These are phyloP conservation scores for Suhomyces xylopsoci DNA, from an alignment of 805 yeast genomes.

Conservation along the genomic window DNA sequence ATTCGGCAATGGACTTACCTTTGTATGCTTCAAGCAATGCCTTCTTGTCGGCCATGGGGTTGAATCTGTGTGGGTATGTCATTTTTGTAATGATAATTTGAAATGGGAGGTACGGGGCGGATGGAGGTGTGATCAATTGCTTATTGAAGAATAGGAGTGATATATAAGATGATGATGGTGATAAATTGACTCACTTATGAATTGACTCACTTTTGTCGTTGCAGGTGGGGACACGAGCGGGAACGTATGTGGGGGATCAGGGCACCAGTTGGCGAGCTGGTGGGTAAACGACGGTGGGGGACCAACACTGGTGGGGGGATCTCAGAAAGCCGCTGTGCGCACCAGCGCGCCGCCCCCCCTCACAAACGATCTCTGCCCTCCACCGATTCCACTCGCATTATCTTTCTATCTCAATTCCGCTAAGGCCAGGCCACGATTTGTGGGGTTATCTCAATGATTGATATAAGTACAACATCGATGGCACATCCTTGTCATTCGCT, in stretches of 20 bases:
- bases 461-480: background rate
- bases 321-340: too few relatives aligned
- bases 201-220: too few relatives aligned
- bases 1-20: constrained; percentile 43
- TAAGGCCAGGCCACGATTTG: background rate
- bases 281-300: too few relatives aligned
- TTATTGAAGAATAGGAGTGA: background rate
- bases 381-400: background rate
- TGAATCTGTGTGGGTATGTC: constrained; percentile 11
- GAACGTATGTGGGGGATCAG: too few relatives aligned
- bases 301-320: too few relatives aligned
- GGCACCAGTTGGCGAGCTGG: too few relatives aligned
- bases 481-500: background rate
- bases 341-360: too few relatives aligned
- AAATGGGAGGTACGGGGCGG: too few relatives aligned
- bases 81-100: too few relatives aligned
- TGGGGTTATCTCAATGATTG: background rate
- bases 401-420: background rate
- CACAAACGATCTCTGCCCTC: too few relatives aligned
- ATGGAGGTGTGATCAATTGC: background rate
- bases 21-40: constrained; percentile 20
- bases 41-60: constrained; percentile 19
- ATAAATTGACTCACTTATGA: too few relatives aligned
- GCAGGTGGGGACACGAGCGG: too few relatives aligned
- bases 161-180: background rate